phyloP scores from a whole-genome alignment of 352 stramenopile species.

The Phytophthora capsici region DNA sequence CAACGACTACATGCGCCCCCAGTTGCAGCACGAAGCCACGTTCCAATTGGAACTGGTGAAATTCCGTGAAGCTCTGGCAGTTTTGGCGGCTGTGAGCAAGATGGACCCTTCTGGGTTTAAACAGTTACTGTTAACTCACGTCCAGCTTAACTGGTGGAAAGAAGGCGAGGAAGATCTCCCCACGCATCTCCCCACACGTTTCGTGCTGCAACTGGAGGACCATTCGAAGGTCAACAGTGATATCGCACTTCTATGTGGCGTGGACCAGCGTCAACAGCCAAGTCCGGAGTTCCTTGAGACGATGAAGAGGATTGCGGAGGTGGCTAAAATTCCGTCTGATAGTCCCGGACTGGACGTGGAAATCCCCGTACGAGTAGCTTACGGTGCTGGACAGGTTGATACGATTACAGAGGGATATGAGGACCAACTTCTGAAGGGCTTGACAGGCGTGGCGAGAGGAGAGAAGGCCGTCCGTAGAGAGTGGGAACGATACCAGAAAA shows the following conservation, averaged over 20 bases:
- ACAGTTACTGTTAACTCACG: conserved; percentile 30
- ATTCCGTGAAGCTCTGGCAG: conserved; percentile 33
- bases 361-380: conserved; percentile 7
- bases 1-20: conserved; percentile 2
- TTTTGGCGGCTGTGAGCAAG: conserved; percentile 30
- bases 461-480: conserved; percentile 12
- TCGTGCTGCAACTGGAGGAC: conserved; percentile 18
- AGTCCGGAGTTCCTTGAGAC: conserved; percentile 5
- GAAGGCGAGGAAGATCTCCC: conserved; percentile 29
- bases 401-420: background rate
- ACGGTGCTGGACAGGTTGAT: background rate
- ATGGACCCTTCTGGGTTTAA: conserved; percentile 36
- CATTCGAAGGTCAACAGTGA: background rate
- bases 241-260: conserved; percentile 8
- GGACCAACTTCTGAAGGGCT: conserved; percentile 11
- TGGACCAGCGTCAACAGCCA: background rate
- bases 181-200: conserved; percentile 19
- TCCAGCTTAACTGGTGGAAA: conserved; percentile 31
- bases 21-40: conserved; percentile 8
- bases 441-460: conserved; percentile 1
- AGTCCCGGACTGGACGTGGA: conserved; percentile 3
- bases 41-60: conserved; percentile 5
- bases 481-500: conserved; percentile 8
- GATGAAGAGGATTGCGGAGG: conserved; percentile 12
- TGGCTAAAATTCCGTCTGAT: background rate